Evolutionary conservation across 805 yeast genomes (phyloP).

Genomic region (Suhomyces vadensis): DNA sequence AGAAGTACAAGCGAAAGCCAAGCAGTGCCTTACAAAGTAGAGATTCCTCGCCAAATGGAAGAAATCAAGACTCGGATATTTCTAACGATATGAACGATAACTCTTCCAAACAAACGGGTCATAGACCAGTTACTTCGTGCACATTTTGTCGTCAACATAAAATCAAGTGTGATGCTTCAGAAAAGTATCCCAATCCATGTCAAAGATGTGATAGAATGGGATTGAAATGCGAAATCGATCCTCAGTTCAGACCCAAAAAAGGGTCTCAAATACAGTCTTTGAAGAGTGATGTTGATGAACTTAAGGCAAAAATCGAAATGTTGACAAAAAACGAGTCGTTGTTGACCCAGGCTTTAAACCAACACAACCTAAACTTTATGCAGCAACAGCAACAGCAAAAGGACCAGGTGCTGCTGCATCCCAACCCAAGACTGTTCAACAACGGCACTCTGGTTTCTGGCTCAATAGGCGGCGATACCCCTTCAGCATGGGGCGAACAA

Average conservation of each 20-base stretch:
- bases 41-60: not conserved
- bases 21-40: conserved; percentile 5
- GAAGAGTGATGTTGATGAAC: conserved; percentile 80
- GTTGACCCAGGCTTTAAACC: conserved; percentile 62
- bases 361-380: conserved; percentile 36
- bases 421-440: conserved; percentile 6
- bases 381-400: conserved; percentile 21
- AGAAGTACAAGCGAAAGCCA: conserved; percentile 14
- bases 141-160: conserved; percentile 94
- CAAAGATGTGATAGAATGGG: conserved; percentile 80
- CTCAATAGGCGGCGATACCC: not conserved
- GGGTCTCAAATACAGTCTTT: conserved; percentile 86
- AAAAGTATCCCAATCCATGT: conserved; percentile 78
- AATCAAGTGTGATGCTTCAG: conserved; percentile 89
- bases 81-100: conserved; percentile 6
- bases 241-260: conserved; percentile 85
- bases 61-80: conserved; percentile 3
- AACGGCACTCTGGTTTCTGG: not conserved
- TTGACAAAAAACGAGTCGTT: conserved; percentile 63
- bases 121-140: conserved; percentile 89
- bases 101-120: conserved; percentile 41
- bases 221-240: conserved; percentile 83
- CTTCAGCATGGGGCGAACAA: conserved; percentile 7
- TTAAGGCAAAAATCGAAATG: conserved; percentile 70
- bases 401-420: conserved; percentile 6